phyloP scores from a whole-genome alignment of 2,329 filamentous ascomycete genomes.

The Pseudocercospora macadamiae region DNA sequence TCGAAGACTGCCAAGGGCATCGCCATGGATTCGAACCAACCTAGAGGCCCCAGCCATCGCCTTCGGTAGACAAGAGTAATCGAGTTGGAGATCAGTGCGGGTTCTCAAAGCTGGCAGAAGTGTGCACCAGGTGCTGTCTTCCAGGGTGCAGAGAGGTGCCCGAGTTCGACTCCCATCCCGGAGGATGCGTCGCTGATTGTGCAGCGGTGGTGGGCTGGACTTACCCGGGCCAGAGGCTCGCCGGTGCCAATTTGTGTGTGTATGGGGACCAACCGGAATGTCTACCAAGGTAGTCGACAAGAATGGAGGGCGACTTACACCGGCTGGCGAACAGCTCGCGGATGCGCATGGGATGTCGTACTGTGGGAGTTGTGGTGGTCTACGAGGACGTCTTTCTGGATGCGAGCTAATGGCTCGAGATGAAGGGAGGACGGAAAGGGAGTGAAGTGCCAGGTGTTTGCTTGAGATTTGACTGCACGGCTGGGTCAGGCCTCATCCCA shows the following conservation, averaged over 20 bases:
- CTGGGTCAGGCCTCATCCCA: constrained; percentile 6
- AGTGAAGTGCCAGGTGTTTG: neutral
- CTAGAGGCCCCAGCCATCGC: neutral
- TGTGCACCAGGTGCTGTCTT: neutral
- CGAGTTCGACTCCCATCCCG: neutral
- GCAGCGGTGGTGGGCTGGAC: constrained; percentile 6
- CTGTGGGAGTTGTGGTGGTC: neutral
- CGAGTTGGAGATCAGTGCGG: neutral
- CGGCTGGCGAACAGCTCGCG: constrained; percentile 3
- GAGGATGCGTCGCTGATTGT: constrained; percentile 1
- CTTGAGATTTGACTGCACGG: neutral
- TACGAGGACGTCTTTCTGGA: neutral
- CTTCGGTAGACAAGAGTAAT: neutral
- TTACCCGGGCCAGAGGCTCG: neutral
- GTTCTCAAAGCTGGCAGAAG: neutral
- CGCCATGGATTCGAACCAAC: neutral
- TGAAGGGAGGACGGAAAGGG: neutral
- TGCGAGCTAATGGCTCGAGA: neutral
- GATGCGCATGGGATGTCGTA: neutral
- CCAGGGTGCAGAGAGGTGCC: neutral
- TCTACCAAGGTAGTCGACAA: constrained; percentile 5
- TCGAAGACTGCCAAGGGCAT: neutral
- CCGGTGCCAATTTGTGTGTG: neutral
- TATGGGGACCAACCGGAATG: neutral
- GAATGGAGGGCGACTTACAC: constrained; percentile 9